Evolutionary conservation across 139 green algal species (phyloP).

Genomic region (Chlamydomonas eustigma): DNA sequence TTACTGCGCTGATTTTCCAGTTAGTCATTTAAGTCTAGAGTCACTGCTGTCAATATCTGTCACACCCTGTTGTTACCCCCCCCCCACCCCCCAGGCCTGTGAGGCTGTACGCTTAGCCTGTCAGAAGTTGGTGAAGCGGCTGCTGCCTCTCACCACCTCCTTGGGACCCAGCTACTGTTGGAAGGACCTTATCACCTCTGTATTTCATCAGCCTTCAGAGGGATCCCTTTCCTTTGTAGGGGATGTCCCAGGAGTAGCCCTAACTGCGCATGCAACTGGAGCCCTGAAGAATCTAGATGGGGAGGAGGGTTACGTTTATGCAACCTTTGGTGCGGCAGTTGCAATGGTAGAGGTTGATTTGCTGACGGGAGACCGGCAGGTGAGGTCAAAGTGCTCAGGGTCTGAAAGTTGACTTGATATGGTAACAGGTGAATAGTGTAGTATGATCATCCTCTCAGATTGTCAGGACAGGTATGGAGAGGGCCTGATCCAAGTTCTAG

Average conservation of each 20-base stretch:
- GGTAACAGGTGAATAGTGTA: background rate
- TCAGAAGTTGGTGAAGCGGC: conserved; percentile 39
- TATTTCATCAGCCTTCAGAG: background rate
- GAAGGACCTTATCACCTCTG: background rate
- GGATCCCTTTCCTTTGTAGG: background rate
- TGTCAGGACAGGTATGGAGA: background rate
- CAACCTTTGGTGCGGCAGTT: conserved; percentile 10
- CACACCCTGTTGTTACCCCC: background rate
- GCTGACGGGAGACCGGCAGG: conserved; percentile 51
- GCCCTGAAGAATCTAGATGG: background rate
- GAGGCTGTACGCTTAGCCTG: conserved; percentile 42
- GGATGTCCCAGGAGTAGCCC: background rate
- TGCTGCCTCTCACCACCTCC: conserved; percentile 9
- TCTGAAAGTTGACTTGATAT: background rate
- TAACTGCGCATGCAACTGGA: conserved; percentile 12
- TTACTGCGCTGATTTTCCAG: too few species aligned
- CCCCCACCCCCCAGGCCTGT: conserved; percentile 2
- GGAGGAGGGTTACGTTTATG: background rate
- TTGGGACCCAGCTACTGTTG: conserved; percentile 7
- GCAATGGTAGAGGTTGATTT: conserved; percentile 33
- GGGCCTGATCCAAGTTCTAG: background rate
- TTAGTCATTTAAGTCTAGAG: too few species aligned
- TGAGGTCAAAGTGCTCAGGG: background rate
- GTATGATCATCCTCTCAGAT: too few species aligned
- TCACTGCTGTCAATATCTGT: too few species aligned